These are phyloP conservation scores for Ophiostoma populinum DNA, from an alignment of 2,329 filamentous ascomycete genomes.

Conservation along the genomic window DNA sequence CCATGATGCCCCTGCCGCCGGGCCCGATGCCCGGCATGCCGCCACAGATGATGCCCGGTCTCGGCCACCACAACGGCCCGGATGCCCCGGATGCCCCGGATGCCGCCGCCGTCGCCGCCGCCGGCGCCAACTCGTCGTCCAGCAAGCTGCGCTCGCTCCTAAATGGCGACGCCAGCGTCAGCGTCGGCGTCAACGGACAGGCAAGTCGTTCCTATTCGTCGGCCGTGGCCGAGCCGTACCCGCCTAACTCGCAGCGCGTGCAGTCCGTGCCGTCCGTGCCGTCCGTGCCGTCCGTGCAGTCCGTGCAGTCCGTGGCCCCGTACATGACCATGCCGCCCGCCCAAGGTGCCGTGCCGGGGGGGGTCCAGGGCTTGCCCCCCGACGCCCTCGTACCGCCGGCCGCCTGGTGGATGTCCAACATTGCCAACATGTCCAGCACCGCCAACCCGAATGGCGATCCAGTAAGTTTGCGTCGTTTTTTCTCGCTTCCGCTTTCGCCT, in stretches of 20 bases:
- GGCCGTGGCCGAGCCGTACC: neutral
- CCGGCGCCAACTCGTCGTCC: neutral
- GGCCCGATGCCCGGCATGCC: no score
- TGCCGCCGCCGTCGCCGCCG: neutral
- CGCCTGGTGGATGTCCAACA: conserved; percentile 15
- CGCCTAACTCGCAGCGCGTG: neutral
- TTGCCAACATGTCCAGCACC: conserved; percentile 11
- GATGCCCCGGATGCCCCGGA: no score
- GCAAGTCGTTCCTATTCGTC: no score
- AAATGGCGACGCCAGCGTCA: conserved; percentile 1
- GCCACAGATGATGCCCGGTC: no score
- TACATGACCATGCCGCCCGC: conserved; percentile 10
- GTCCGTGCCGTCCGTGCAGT: conserved; percentile 8
- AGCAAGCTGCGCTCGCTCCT: conserved; percentile 1
- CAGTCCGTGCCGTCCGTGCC: conserved; percentile 10
- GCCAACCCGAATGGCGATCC: conserved; percentile 9
- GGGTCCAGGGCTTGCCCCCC: no score
- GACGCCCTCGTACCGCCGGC: conserved; percentile 8
- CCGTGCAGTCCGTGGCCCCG: conserved; percentile 8
- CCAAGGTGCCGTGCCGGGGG: no score
- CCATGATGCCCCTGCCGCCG: neutral
- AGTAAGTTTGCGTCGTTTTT: neutral
- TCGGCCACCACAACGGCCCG: neutral
- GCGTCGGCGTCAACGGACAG: neutral
- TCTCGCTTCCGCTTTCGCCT: no score